Evolutionary conservation across 805 yeast genomes (phyloP), one percentile per base, ranked within the genome.

Genomic region (Candida tallmaniae): DNA sequence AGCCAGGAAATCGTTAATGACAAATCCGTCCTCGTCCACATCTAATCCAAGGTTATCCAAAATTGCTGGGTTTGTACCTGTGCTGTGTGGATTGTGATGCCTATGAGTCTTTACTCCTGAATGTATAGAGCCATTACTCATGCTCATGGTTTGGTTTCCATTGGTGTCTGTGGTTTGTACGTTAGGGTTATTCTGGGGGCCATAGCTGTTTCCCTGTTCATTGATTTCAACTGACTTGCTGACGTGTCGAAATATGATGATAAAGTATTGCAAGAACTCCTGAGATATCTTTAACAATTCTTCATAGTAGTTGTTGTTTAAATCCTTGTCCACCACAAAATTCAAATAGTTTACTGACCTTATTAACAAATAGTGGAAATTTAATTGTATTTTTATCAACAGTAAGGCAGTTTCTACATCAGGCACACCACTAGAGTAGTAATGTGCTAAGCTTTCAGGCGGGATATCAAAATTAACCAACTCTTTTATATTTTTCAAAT

Each of bases 11-110:
- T 65, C 71, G 39, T 66, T 66, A 11, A 65, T 63, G 5, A 66
- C 65, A 45, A 64, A 64, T 16, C 73, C 73, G 41, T 65, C 72
- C 30, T 66, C 70, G 38, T 67, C 69, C 13, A 62, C 59, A 44
- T 63, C 69, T 19, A 65, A 40, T 6, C 65, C 68, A 32, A 62
- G 51, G 38, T 61, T 56, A 30, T 56, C 62, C 52, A 61, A 53
- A n/a, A 60, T 55, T 6, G 52, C 44, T 7, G 52, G 47, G 23
- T 43, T 43, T 4, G 47, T 43, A 15, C 47, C 47, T 2, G 44
- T 43, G 19, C 45, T 40, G 30, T 43, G 47, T n/a, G 47, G 47
- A 15, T 43, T 43, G 21, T 43, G 47, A 29, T 43, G 47, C 14
- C 39, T 34, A 21, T 38, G 32, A 26, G 29, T 22, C 27, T 38